Evolutionary conservation across 2,329 filamentous ascomycete species (phyloP).

Genomic region (Epicoccum nigrum): DNA sequence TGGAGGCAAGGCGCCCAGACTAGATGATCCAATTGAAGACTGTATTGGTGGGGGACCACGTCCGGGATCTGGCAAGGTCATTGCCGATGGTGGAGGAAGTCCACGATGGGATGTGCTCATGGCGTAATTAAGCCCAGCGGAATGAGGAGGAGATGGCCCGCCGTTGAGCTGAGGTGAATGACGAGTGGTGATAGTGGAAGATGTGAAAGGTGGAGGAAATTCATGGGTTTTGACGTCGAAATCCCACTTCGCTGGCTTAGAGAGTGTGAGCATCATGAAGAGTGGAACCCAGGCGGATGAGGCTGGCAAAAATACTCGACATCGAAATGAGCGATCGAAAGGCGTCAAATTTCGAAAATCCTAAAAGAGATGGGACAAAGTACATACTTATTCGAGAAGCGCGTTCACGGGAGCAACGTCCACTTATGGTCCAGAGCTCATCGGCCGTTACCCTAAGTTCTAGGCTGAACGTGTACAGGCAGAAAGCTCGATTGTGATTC

Average conservation of each 20-base stretch:
- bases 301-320: conserved; percentile 33
- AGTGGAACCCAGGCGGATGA: conserved; percentile 25
- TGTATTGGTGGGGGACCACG: conserved; percentile 46
- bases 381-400: conserved; percentile 48
- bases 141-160: conserved; percentile 50
- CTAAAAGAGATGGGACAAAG: conserved; percentile 43
- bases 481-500: conserved; percentile 43
- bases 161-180: conserved; percentile 50
- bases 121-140: conserved; percentile 49
- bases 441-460: conserved; percentile 41
- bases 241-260: conserved; percentile 55
- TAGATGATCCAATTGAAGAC: conserved; percentile 16
- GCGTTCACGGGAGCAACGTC: conserved; percentile 43
- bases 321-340: conserved; percentile 43
- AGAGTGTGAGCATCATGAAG: conserved; percentile 59
- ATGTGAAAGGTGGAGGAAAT: conserved; percentile 51
- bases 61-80: conserved; percentile 58
- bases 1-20: conserved; percentile 51
- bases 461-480: conserved; percentile 44
- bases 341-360: conserved; percentile 36
- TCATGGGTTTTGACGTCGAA: conserved; percentile 58
- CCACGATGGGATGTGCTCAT: conserved; percentile 61
- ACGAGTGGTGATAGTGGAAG: conserved; percentile 46
- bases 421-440: conserved; percentile 44
- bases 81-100: conserved; percentile 59